phyloP scores from a whole-genome alignment of 257 asterid species.

The Scutellaria minor region DNA sequence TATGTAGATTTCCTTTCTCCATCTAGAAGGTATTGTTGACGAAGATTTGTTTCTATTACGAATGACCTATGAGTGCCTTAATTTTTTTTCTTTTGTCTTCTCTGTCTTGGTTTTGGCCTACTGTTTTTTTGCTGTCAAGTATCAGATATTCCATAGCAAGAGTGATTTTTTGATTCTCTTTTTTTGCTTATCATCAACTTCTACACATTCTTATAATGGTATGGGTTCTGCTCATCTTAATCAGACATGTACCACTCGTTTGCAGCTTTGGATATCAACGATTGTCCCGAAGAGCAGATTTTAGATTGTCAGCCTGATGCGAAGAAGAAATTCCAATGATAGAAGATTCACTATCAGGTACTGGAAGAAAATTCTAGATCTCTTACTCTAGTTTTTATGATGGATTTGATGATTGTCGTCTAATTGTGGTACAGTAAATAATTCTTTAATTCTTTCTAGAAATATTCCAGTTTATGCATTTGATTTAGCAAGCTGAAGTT shows the following conservation, averaged over 20 bases:
- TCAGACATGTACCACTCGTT: constrained; percentile 90
- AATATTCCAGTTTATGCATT: constrained; percentile 6
- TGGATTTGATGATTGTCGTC: background rate
- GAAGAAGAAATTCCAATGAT: constrained; percentile 73
- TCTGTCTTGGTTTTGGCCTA: background rate
- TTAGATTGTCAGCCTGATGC: constrained; percentile 63
- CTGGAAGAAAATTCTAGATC: constrained; percentile 11
- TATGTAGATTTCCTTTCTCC: constrained; percentile 4
- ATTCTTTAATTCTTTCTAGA: constrained; percentile 18
- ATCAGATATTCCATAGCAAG: constrained; percentile 23
- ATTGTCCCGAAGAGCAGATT: constrained; percentile 79
- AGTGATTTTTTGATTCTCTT: constrained; percentile 34
- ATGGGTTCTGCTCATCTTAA: constrained; percentile 66
- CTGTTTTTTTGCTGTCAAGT: background rate
- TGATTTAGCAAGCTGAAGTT: background rate
- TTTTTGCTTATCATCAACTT: constrained; percentile 22
- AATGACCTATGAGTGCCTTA: constrained; percentile 2
- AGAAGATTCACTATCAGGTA: constrained; percentile 80
- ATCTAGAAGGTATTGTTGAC: background rate
- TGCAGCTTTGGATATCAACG: constrained; percentile 94
- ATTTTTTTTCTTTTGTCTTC: background rate
- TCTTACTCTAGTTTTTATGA: constrained; percentile 3
- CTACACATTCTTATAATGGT: constrained; percentile 53
- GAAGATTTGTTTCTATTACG: background rate
- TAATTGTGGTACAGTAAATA: background rate